Base-by-base conservation (phyloP, 352 stramenopile genomes). In the Pythium plurisporium region DNA sequence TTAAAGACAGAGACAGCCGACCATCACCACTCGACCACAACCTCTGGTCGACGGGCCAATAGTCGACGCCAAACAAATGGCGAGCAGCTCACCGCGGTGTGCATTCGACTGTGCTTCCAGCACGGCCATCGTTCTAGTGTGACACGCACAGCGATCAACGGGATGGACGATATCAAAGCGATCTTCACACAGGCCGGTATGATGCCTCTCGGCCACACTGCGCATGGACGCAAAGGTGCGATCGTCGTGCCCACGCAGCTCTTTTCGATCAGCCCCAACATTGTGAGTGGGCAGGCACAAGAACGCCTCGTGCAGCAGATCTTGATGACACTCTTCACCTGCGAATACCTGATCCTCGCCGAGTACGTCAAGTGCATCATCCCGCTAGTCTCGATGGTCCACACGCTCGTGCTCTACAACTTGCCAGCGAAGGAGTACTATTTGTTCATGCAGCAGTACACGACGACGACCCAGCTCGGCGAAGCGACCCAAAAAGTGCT, bases 341-440 rank as follows among this genome's bases (percentile, higher is more conserved):
- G 51, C 42, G 67, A 74, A 47, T 74, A 76, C 27, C 27, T 72
- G 12, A 56, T 70, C 27, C 31, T 76, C n/a, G 56, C 72, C 42
- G 67, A 77, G 61, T 76, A 73, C 57, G 62, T 75, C 52, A 71
- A 79, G 54, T 57, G 45, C 19, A 36, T 68, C 6, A 63, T 76
- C 47, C 67, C 67, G 10, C 5, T 72, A 6, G 14, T 74, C 20
- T 74, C 65, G 25, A 56, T 55, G 6, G n/a, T 62, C 25, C 68
- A 72, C 53, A 64, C 68, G 15, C 12, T 68, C 15, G 27, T 73
- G 33, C 53, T 84, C 2, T 62, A 58, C 27, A 15, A 69, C 5
- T 47, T 79, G 12, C 69, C 72, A 8, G 71, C 69, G 37, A 65
- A 47, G 5, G 25, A 34, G n/a, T 81, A 78, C 54, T 81, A 67